phyloP scores from a whole-genome alignment of 1,139 yeast genomes.

The Pichia cactophila region DNA sequence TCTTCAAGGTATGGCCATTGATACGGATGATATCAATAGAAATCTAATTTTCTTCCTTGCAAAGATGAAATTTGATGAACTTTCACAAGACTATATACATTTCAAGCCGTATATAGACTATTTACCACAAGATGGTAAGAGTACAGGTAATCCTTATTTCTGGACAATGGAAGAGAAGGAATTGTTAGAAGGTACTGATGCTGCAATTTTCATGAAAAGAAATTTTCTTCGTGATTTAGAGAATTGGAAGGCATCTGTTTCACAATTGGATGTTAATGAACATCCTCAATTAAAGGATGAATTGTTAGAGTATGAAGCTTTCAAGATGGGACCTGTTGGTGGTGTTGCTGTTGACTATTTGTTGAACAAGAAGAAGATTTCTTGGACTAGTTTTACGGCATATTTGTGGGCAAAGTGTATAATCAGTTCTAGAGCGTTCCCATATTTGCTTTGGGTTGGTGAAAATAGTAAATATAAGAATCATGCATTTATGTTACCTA shows the following conservation, averaged over 20 bases:
- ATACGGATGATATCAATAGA: conserved; percentile 30
- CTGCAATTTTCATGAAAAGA: conserved; percentile 32
- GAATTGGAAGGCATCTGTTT: conserved; percentile 39
- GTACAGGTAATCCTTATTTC: conserved; percentile 52
- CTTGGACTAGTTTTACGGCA: conserved; percentile 59
- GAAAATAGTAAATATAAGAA: conserved; percentile 26
- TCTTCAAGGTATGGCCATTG: conserved; percentile 16
- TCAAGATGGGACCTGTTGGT: conserved; percentile 18
- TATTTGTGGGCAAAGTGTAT: conserved; percentile 72
- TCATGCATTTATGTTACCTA: conserved; percentile 67
- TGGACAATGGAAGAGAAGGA: conserved; percentile 50
- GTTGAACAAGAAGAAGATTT: conserved; percentile 12
- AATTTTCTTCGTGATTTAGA: conserved; percentile 38
- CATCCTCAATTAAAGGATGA: conserved; percentile 26
- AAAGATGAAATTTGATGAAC: conserved; percentile 30
- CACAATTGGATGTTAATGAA: conserved; percentile 13
- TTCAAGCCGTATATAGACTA: conserved; percentile 43
- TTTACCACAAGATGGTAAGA: conserved; percentile 43
- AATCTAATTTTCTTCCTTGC: conserved; percentile 44
- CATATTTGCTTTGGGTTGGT: conserved; percentile 41
- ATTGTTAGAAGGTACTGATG: conserved; percentile 54
- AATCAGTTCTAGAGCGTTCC: conserved; percentile 73
- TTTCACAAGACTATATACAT: conserved; percentile 13
- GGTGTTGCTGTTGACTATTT: conserved; percentile 16
- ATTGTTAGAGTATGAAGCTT: conserved; percentile 21